Conservation (phyloP, 345 rosid species). For the Salix suchowensis region DNA sequence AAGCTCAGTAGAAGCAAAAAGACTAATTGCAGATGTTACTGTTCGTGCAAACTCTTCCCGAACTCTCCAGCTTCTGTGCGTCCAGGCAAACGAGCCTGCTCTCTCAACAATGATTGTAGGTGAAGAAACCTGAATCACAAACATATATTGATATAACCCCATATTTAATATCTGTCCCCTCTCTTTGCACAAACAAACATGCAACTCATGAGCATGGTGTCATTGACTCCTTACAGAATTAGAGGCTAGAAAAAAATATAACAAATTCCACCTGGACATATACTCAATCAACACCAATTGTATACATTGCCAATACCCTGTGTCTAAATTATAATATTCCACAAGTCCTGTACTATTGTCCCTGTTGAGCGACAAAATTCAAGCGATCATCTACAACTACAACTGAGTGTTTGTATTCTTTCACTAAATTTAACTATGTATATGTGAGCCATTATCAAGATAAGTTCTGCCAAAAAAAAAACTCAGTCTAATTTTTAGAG, state of each 20-base stretch:
- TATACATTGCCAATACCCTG: not conserved
- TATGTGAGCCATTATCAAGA: not conserved
- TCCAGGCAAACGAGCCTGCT: constrained; percentile 96
- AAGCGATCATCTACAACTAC: not conserved
- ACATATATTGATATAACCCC: constrained; percentile 8
- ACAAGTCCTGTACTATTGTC: not conserved
- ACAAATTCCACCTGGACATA: not conserved
- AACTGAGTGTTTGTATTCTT: not conserved
- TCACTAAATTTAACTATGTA: not conserved
- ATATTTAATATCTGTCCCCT: not conserved
- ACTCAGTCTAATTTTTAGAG: too few relatives aligned
- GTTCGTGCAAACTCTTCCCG: constrained; percentile 95
- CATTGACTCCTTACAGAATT: not conserved
- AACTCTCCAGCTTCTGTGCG: constrained; percentile 94
- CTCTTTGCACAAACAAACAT: not conserved
- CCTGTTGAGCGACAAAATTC: not conserved
- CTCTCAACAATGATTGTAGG: constrained; percentile 96
- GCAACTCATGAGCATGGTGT: not conserved
- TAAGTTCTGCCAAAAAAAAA: too few relatives aligned
- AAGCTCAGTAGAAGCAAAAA: constrained; percentile 89
- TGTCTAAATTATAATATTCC: not conserved
- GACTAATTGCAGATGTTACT: constrained; percentile 84
- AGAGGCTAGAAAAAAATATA: not conserved
- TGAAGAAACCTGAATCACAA: constrained; percentile 71
- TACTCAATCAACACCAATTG: not conserved